phyloP scores from a whole-genome alignment of 345 rosid species.

The Brassica cretica region DNA sequence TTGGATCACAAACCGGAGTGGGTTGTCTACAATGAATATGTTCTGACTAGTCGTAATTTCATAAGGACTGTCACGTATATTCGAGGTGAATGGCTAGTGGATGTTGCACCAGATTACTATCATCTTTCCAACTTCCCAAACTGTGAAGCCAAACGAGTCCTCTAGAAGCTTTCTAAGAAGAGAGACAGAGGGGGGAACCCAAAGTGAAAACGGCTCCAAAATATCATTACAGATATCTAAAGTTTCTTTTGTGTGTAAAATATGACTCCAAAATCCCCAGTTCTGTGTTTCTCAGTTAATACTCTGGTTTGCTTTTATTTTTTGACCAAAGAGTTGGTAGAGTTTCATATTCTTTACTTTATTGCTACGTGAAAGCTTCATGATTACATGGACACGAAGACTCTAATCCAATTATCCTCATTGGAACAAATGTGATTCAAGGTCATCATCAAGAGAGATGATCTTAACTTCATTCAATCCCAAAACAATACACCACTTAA shows the following conservation, averaged over 20 bases:
- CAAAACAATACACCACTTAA: neutral
- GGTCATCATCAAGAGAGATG: neutral
- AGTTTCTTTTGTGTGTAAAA: neutral
- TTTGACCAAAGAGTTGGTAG: neutral
- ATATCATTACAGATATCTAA: neutral
- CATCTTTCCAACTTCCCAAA: neutral
- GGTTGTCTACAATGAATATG: neutral
- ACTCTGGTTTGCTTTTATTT: neutral
- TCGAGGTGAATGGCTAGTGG: neutral
- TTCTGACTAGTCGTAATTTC: neutral
- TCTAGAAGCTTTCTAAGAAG: neutral
- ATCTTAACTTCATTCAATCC: neutral
- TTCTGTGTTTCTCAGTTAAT: neutral
- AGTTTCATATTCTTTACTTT: neutral
- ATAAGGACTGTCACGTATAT: neutral
- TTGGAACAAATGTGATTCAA: neutral
- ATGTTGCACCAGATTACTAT: neutral
- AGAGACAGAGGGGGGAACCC: neutral
- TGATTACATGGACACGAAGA: neutral
- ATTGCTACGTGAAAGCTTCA: neutral
- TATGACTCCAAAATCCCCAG: neutral
- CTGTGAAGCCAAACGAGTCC: neutral
- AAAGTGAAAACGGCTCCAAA: neutral
- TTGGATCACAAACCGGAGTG: conserved; percentile 5
- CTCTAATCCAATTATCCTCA: neutral